These are phyloP conservation scores for Boletus rubroflammeus DNA, from an alignment of 768 basidiomycete species.

Conservation along the genomic window DNA sequence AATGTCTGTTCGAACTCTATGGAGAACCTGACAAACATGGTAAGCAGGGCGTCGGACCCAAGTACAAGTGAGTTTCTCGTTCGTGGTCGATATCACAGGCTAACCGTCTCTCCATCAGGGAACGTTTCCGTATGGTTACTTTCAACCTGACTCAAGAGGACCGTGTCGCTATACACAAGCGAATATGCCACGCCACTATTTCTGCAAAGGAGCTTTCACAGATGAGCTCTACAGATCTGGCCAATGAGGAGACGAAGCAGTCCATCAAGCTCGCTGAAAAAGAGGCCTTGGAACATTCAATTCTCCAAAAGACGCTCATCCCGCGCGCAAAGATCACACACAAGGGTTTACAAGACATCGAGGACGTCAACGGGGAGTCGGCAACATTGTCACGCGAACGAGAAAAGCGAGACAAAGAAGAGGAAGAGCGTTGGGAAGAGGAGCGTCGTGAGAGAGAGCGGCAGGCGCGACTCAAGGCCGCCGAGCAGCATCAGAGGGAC, in stretches of 20 bases:
- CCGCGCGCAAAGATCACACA: constrained; percentile 84
- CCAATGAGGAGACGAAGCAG: constrained; percentile 81
- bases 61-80: constrained; percentile 67
- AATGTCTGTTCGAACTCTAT: constrained; percentile 70
- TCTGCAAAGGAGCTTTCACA: constrained; percentile 69
- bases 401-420: constrained; percentile 60
- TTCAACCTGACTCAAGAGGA: constrained; percentile 87
- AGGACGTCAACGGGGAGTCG: constrained; percentile 63
- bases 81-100: neutral
- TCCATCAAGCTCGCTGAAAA: constrained; percentile 80
- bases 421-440: constrained; percentile 54
- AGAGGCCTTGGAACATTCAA: constrained; percentile 81
- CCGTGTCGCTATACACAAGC: constrained; percentile 72
- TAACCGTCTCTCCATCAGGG: constrained; percentile 42
- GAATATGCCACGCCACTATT: constrained; percentile 66
- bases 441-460: constrained; percentile 71
- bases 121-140: constrained; percentile 85
- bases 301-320: constrained; percentile 64
- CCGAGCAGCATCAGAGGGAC: constrained; percentile 41
- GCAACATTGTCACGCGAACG: constrained; percentile 35
- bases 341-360: constrained; percentile 90
- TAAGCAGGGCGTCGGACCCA: constrained; percentile 57
- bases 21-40: constrained; percentile 74
- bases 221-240: constrained; percentile 87
- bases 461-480: constrained; percentile 54